Conservation (phyloP, 1,139 yeast species). For the Meyerozyma sp. region DNA sequence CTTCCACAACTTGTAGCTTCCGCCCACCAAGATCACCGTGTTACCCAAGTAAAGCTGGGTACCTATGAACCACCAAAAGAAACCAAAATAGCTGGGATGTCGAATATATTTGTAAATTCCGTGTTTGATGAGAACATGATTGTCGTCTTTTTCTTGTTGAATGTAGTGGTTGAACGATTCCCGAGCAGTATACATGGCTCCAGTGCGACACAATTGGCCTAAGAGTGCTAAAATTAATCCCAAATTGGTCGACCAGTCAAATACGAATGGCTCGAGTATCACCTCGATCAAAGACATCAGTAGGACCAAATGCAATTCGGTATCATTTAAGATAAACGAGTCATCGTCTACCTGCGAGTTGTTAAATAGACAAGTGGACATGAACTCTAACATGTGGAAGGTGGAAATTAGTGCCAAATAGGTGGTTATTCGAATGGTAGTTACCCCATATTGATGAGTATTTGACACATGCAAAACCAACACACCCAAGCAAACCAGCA, state of each 20-base stretch:
- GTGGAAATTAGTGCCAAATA: conserved; percentile 50
- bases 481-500: conserved; percentile 9
- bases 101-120: conserved; percentile 68
- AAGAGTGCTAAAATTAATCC: conserved; percentile 45
- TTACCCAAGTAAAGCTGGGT: conserved; percentile 68
- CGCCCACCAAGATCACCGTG: conserved; percentile 34
- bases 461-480: not conserved
- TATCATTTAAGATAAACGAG: conserved; percentile 75
- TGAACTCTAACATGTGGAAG: conserved; percentile 81
- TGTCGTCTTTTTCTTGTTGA: conserved; percentile 39
- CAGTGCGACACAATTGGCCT: conserved; percentile 67
- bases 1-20: conserved; percentile 49
- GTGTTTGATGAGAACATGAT: conserved; percentile 62
- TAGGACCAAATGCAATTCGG: conserved; percentile 65
- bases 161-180: conserved; percentile 83
- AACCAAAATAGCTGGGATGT: conserved; percentile 92
- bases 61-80: conserved; percentile 91
- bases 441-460: not conserved
- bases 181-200: conserved; percentile 86
- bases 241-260: conserved; percentile 6
- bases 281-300: conserved; percentile 22
- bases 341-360: conserved; percentile 60
- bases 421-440: conserved; percentile 12
- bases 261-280: conserved; percentile 4
- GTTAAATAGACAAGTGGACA: conserved; percentile 71